Conservation (phyloP, 108 stramenopile genomes). For the Skeletonema grethae region DNA sequence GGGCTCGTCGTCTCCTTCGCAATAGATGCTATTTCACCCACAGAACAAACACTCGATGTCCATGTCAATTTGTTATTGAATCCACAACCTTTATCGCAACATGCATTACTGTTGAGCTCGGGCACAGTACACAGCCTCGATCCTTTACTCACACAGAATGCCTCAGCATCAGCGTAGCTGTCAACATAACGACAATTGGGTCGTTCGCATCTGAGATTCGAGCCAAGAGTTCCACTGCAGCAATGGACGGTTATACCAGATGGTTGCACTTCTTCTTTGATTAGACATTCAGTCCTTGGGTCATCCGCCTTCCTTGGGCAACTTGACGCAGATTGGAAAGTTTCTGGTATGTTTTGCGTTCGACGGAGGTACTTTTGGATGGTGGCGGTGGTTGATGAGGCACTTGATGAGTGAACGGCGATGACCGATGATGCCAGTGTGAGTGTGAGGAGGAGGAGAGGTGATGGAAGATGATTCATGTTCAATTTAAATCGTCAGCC, state of each 20-base stretch:
- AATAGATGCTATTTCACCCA: not conserved
- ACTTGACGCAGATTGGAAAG: not conserved
- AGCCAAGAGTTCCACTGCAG: not conserved
- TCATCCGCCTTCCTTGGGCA: not conserved
- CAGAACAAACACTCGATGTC: not conserved
- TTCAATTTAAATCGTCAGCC: not conserved
- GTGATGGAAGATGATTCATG: not conserved
- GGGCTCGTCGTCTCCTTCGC: not conserved
- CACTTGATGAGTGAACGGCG: not conserved
- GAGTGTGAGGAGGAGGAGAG: not conserved
- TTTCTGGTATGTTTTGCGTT: not conserved
- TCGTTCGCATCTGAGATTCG: not conserved
- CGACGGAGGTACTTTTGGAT: not conserved
- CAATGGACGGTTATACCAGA: not conserved
- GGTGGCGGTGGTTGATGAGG: not conserved
- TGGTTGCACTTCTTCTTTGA: not conserved
- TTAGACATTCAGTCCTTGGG: not conserved
- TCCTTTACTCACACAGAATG: not conserved
- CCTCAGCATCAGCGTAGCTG: not conserved
- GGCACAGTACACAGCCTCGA: not conserved
- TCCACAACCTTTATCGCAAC: not conserved
- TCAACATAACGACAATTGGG: not conserved
- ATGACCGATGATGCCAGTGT: not conserved
- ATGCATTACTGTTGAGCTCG: not conserved
- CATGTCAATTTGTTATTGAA: not conserved